Conservation (phyloP, 148 eudicot species). For the Camellia sinensis region DNA sequence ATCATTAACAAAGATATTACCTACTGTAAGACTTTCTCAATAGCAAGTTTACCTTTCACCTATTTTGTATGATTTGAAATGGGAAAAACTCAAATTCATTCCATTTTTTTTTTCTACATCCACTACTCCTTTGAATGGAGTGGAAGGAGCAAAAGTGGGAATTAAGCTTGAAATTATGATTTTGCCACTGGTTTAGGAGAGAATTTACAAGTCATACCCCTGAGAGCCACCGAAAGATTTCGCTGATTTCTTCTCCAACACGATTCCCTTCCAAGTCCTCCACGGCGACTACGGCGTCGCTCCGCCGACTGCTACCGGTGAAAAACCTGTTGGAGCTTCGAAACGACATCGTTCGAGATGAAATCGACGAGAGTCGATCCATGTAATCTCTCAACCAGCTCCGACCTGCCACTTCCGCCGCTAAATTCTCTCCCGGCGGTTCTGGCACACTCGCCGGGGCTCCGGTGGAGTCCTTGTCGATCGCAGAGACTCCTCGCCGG, state of each 20-base stretch:
- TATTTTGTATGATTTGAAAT: no score
- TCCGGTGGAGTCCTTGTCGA: conserved; percentile 37
- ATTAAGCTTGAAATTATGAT: not conserved
- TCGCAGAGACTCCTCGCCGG: conserved; percentile 27
- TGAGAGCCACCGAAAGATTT: conserved; percentile 77
- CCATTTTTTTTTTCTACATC: conserved; percentile 18
- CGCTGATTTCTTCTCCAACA: conserved; percentile 73
- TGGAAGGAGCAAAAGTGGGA: conserved; percentile 6
- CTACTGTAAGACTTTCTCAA: not conserved
- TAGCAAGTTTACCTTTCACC: no score
- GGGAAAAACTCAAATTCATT: not conserved
- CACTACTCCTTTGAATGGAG: conserved; percentile 6
- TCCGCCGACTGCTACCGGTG: conserved; percentile 71
- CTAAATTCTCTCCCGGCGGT: conserved; percentile 28
- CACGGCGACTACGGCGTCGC: conserved; percentile 21
- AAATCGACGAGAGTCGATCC: conserved; percentile 44
- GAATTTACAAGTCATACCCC: conserved; percentile 41
- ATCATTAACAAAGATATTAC: not conserved
- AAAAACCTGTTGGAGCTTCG: conserved; percentile 76
- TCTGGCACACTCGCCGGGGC: conserved; percentile 20
- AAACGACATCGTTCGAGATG: conserved; percentile 56
- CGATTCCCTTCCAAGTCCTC: conserved; percentile 65
- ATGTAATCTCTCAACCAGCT: conserved; percentile 75
- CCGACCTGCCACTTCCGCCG: conserved; percentile 33
- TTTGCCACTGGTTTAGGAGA: not conserved